A percentile compares a stretch with the other conserved stretches of the same genome.
phyloP scores from a whole-genome alignment of 2,329 filamentous ascomycete genomes.

The Hawksworthiomyces lignivorus region DNA sequence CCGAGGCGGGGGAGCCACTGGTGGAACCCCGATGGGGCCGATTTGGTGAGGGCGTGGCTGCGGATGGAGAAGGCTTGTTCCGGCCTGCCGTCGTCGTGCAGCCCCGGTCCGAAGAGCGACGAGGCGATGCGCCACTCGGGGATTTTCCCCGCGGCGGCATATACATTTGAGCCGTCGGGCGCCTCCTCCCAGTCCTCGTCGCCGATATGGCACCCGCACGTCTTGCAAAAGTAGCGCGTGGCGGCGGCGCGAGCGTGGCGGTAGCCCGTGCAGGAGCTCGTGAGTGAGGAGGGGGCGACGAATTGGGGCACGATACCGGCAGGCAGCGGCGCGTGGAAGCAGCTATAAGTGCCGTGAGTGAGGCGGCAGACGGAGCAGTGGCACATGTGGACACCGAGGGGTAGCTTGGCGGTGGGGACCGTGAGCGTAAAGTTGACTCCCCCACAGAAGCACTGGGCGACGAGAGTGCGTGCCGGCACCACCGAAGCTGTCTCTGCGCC shows the following conservation, averaged over 20 bases:
- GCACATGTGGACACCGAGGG: constrained; percentile 3
- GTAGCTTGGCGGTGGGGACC: neutral
- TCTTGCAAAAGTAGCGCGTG: constrained; percentile 3
- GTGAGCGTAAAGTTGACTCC: constrained; percentile 1
- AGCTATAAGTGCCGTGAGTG: constrained; percentile 1
- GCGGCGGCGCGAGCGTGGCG: neutral
- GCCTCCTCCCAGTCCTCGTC: neutral
- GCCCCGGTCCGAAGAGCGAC: too few relatives aligned
- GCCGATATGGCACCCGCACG: constrained; percentile 2
- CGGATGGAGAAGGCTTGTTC: too few relatives aligned
- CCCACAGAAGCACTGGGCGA: neutral
- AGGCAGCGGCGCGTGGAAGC: constrained; percentile 1
- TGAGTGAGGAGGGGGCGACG: too few relatives aligned
- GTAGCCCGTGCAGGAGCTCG: neutral
- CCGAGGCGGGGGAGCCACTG: too few relatives aligned
- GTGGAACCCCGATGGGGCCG: too few relatives aligned
- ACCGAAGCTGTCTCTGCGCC: too few relatives aligned
- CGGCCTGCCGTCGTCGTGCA: too few relatives aligned
- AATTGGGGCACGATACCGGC: neutral
- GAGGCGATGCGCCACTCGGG: too few relatives aligned
- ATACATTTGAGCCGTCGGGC: too few relatives aligned
- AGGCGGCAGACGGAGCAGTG: constrained; percentile 1
- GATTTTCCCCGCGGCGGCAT: too few relatives aligned
- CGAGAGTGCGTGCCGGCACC: neutral
- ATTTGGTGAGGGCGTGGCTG: too few relatives aligned